phyloP scores from a whole-genome alignment of 768 basidiomycete genomes.

The Boletus bicolor region DNA sequence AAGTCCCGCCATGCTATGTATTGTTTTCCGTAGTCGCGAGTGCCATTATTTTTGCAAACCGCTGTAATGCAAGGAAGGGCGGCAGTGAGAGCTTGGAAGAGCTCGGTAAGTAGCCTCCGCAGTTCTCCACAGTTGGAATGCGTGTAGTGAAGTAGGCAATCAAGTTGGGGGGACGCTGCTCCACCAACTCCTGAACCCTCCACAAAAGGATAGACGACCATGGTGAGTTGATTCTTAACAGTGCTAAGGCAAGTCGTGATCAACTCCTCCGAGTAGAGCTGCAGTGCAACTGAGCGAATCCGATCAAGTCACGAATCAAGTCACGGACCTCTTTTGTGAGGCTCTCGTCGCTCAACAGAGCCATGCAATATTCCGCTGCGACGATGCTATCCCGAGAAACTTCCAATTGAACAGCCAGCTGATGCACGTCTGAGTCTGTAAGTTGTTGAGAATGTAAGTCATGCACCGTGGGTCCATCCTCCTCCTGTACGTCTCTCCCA shows the following conservation, averaged over 20 bases:
- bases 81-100: conserved; percentile 69
- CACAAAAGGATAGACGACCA: conserved; percentile 82
- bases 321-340: conserved; percentile 78
- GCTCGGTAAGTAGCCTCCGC: conserved; percentile 56
- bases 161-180: conserved; percentile 47
- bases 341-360: conserved; percentile 72
- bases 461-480: background rate
- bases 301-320: background rate
- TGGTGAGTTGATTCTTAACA: conserved; percentile 77
- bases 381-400: conserved; percentile 68
- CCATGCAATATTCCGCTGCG: conserved; percentile 82
- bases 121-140: conserved; percentile 33
- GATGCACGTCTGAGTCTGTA: conserved; percentile 49
- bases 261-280: conserved; percentile 94
- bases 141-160: conserved; percentile 46
- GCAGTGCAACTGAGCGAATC: conserved; percentile 2
- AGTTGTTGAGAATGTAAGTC: conserved; percentile 24
- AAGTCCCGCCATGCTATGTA: no score
- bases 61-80: conserved; percentile 76
- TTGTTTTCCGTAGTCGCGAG: no score
- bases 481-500: conserved; percentile 1
- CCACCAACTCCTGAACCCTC: conserved; percentile 54
- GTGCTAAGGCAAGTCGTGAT: conserved; percentile 74
- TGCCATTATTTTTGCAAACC: no score
- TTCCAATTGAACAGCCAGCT: conserved; percentile 51